A percentile compares a stretch with the other conserved stretches of the same genome.
Conservation (phyloP, 2,329 filamentous ascomycete genomes). For the Fusarium chlamydosporum region DNA sequence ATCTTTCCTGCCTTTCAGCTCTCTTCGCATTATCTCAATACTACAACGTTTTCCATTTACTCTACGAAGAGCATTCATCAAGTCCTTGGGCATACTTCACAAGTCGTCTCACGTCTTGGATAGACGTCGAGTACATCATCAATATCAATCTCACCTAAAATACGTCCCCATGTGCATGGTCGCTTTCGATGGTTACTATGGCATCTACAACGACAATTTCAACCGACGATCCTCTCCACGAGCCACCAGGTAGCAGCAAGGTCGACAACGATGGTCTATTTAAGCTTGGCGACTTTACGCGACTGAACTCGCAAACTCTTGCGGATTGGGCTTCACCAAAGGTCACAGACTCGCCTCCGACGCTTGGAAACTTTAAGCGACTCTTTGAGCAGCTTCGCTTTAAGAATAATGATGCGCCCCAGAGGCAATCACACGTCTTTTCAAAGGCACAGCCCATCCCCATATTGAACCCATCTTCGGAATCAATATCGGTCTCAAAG, state of each 20-base stretch:
- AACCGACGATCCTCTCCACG: conserved; percentile 35
- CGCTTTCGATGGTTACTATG: conserved; percentile 28
- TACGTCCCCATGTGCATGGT: conserved; percentile 26
- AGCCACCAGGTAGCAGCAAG: conserved; percentile 36
- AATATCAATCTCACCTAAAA: neutral
- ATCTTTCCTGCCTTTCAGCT: conserved; percentile 3
- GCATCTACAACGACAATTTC: conserved; percentile 24
- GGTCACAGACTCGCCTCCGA: neutral
- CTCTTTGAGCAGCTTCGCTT: conserved; percentile 36
- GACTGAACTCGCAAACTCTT: conserved; percentile 19
- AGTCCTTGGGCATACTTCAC: neutral
- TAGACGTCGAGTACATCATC: conserved; percentile 14
- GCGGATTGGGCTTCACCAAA: conserved; percentile 26
- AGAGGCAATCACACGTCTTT: neutral
- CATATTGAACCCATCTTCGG: conserved; percentile 20
- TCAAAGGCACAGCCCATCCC: conserved; percentile 20
- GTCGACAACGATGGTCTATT: neutral
- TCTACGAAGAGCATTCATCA: neutral
- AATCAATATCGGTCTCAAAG: neutral
- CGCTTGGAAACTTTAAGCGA: conserved; percentile 40
- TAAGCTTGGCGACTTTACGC: conserved; percentile 41
- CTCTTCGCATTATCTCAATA: neutral
- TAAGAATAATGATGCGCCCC: neutral
- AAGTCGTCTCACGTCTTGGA: conserved; percentile 8
- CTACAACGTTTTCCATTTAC: neutral